A percentile compares a stretch with the other conserved stretches of the same genome.
These are phyloP conservation scores for Telfairia occidentalis DNA, from an alignment of 331 rosid genomes.

Conservation along the genomic window DNA sequence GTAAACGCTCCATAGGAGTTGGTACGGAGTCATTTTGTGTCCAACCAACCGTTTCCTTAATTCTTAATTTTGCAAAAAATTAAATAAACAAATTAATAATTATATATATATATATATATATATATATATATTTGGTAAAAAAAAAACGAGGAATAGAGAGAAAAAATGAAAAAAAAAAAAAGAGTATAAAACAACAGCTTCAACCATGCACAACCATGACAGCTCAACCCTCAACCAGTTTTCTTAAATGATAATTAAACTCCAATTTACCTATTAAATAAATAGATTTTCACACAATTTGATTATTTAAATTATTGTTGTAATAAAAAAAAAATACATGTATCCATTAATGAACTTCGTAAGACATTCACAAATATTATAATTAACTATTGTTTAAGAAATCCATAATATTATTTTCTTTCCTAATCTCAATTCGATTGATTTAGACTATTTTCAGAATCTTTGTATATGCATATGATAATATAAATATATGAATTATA, in stretches of 20 bases:
- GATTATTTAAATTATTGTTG: background rate
- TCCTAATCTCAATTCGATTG: background rate
- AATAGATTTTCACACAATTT: background rate
- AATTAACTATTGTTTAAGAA: background rate
- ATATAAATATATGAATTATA: background rate
- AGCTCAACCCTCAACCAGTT: conserved; percentile 51
- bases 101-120: too few relatives aligned
- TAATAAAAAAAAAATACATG: background rate
- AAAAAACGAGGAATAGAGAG: background rate
- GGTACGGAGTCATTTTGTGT: conserved; percentile 33
- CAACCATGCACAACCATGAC: conserved; percentile 31
- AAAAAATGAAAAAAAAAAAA: background rate
- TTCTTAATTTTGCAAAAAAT: background rate
- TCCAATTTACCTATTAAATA: background rate
- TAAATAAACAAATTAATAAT: background rate
- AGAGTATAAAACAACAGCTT: conserved; percentile 11
- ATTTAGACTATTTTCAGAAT: background rate
- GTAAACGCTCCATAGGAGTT: conserved; percentile 14
- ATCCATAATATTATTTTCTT: background rate
- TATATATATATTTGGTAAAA: background rate
- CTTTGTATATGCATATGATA: background rate
- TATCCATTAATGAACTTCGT: background rate
- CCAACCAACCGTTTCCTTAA: conserved; percentile 18
- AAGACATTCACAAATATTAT: background rate
- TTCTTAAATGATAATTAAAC: conserved; percentile 19